Conservation (phyloP, 306 rosid genomes). For the Vachellia pachyceras region DNA sequence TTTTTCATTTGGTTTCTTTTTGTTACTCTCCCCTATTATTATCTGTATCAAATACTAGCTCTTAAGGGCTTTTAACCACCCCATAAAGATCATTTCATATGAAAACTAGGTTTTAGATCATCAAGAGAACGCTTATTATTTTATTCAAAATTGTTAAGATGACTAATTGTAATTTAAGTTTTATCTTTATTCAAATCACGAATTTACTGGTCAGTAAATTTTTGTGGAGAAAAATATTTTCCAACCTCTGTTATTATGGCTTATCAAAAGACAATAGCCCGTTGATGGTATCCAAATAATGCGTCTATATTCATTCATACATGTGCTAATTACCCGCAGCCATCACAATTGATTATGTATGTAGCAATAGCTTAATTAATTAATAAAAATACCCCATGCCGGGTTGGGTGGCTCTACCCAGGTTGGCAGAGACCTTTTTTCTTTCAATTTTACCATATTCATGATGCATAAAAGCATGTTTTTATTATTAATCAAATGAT, state of each 20-base stretch:
- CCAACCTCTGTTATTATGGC: slow-evolving; percentile 23
- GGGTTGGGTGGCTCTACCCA: slow-evolving; percentile 25
- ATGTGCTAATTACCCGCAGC: slow-evolving; percentile 18
- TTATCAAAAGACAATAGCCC: slow-evolving; percentile 18
- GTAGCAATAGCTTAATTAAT: no score
- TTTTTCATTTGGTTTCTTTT: no score
- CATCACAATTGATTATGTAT: no score
- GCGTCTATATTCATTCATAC: not conserved
- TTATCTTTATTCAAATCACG: not conserved
- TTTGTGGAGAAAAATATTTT: not conserved
- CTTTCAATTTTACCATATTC: slow-evolving; percentile 34
- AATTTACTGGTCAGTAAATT: not conserved
- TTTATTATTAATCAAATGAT: not conserved
- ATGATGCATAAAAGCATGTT: not conserved
- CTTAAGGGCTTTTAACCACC: no score
- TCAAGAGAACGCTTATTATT: not conserved
- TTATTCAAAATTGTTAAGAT: not conserved
- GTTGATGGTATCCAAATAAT: not conserved
- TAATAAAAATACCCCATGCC: not conserved
- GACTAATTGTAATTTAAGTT: not conserved
- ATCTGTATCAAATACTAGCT: no score
- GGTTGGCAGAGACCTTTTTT: slow-evolving; percentile 28
- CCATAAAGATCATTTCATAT: not conserved
- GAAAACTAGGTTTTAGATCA: not conserved
- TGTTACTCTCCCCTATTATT: no score